A percentile compares a stretch with the other conserved stretches of the same genome.
Conservation (phyloP, 208 protist genomes). For the Trypanosomatidae sp. region DNA sequence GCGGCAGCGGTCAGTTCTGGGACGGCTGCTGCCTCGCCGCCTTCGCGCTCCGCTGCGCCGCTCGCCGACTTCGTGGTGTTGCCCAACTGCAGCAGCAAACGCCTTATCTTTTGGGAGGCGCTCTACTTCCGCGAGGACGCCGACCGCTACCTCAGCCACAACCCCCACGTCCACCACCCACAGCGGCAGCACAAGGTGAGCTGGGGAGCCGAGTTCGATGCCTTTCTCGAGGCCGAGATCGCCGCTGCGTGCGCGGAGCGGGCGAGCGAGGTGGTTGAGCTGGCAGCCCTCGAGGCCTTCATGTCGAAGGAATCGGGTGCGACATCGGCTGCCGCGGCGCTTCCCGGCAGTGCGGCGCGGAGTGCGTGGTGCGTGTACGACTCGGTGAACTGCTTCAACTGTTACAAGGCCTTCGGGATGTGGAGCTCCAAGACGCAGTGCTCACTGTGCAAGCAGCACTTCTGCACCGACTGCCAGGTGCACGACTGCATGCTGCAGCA, state of each 20-base stretch:
- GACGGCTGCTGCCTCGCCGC: too few relatives aligned
- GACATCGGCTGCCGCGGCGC: background rate
- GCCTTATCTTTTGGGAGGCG: constrained; percentile 69
- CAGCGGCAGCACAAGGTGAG: constrained; percentile 19
- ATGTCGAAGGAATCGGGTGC: constrained; percentile 11
- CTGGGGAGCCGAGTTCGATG: constrained; percentile 57
- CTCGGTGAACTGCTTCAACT: constrained; percentile 41
- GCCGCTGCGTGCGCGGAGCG: constrained; percentile 36
- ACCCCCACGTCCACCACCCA: constrained; percentile 17
- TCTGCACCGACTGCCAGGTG: constrained; percentile 38
- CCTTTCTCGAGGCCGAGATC: constrained; percentile 47
- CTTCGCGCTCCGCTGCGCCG: too few relatives aligned
- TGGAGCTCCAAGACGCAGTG: constrained; percentile 29
- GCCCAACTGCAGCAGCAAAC: constrained; percentile 70
- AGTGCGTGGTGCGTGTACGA: constrained; percentile 47
- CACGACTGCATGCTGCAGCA: constrained; percentile 24
- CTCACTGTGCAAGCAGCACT: constrained; percentile 31
- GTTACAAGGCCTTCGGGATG: constrained; percentile 40
- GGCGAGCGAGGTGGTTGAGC: constrained; percentile 11
- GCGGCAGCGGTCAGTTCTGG: too few relatives aligned
- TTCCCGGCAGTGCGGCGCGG: constrained; percentile 7
- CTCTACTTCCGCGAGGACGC: constrained; percentile 50
- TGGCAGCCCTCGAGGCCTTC: constrained; percentile 23
- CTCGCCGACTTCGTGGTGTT: constrained; percentile 31
- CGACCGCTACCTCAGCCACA: constrained; percentile 32